These are phyloP conservation scores for Botrytis aclada DNA, from an alignment of 2,329 filamentous ascomycete species.

Conservation along the genomic window DNA sequence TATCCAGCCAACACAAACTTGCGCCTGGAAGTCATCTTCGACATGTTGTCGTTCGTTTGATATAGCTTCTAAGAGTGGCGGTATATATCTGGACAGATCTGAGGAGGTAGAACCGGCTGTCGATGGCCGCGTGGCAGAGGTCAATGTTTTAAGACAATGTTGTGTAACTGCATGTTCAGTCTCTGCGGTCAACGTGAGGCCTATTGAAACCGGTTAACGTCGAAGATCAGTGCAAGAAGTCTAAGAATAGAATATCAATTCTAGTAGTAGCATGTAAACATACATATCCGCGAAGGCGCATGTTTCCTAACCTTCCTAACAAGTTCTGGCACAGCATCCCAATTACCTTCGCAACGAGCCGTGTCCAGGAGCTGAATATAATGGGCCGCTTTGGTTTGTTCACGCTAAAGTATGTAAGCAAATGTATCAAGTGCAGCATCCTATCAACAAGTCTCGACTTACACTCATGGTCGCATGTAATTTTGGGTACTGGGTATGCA, in stretches of 20 bases:
- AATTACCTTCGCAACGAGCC: slow-evolving; percentile 83
- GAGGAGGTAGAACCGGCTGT: slow-evolving; percentile 30
- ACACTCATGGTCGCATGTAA: slow-evolving; percentile 35
- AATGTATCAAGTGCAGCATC: background rate
- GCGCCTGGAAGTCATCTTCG: slow-evolving; percentile 72
- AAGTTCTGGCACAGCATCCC: slow-evolving; percentile 82
- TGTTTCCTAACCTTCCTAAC: slow-evolving; percentile 94
- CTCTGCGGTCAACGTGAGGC: slow-evolving; percentile 66
- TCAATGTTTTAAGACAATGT: slow-evolving; percentile 39
- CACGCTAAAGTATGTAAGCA: slow-evolving; percentile 29
- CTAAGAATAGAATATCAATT: background rate
- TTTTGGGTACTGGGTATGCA: slow-evolving; percentile 5
- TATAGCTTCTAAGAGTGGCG: slow-evolving; percentile 52
- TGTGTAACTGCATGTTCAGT: slow-evolving; percentile 64
- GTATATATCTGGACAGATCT: slow-evolving; percentile 32
- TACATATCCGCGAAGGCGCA: slow-evolving; percentile 81
- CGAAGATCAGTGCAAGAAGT: background rate
- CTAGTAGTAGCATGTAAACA: slow-evolving; percentile 35
- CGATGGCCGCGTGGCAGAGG: slow-evolving; percentile 25
- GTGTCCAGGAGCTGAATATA: slow-evolving; percentile 82
- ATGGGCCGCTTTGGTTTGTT: slow-evolving; percentile 70
- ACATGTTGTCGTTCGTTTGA: slow-evolving; percentile 52
- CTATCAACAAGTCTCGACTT: slow-evolving; percentile 12
- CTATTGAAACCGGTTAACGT: slow-evolving; percentile 43
- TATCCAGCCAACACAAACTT: slow-evolving; percentile 80